Evolutionary conservation across 1,139 yeast genomes (phyloP), one percentile per base, ranked within the genome.

Genomic region (Yamadazyma conglobata): DNA sequence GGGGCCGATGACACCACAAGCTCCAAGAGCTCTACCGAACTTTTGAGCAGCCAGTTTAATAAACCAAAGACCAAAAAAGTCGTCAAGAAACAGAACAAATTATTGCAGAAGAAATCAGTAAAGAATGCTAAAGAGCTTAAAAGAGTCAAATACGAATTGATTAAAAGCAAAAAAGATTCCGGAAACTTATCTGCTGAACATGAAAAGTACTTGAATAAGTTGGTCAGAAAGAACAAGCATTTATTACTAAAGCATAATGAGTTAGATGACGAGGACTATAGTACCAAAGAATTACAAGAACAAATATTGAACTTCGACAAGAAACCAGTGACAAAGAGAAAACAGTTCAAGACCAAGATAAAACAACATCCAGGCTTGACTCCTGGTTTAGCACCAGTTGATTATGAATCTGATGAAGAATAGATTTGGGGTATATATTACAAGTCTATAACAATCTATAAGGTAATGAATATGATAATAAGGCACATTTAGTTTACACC

Each of bases 341-440:
- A 49, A 21, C 66, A 64, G 19, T 71, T 73, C 46, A 58, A 65
- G 32, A 54, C 57, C 21, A 70, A 67, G 50, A 54, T 71, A 31
- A 54, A 67, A 35, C 58, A 57, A 32, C 71, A 70, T 44, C 79
- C 87, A 27, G 94, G 94, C 10, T 66, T 87, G 35, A 87, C 96
- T 0, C 96, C 95, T 1, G 96, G 96, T 33, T 70, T 87, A 55
- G 96, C 95, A 0, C 95, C 95, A 10, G 93, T 86, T 13, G 95
- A 80, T 30, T 71, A 71, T 35, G 77, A 71, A 34, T 57, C 63
- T 7, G 72, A 65, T 30, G 63, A 61, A 12, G 70, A 65, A 31
- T 56, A 49, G 18, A 15, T 10, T n/a, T n/a, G n/a, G n/a, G 12
- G 25, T 23, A 8, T 9, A 10, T 10, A 21, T 21, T 9, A 10